These are phyloP conservation scores for Fusarium tupiense DNA, from an alignment of 2,329 filamentous ascomycete genomes.

Conservation along the genomic window DNA sequence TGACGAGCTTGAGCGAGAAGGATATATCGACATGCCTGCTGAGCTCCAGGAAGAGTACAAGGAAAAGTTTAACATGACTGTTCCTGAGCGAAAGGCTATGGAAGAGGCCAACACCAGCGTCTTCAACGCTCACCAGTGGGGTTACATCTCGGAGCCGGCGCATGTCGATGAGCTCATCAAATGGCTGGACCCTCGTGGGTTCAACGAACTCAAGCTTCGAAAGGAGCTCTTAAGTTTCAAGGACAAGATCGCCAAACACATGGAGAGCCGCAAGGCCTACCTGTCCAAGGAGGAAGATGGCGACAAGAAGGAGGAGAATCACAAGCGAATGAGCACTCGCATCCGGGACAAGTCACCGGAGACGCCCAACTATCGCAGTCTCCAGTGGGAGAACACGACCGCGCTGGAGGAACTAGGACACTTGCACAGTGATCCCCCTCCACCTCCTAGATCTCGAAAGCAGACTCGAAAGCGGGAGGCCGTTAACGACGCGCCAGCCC, in stretches of 20 bases:
- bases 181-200: slow-evolving; percentile 89
- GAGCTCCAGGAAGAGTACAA: slow-evolving; percentile 81
- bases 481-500: slow-evolving; percentile 43
- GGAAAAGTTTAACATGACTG: slow-evolving; percentile 80
- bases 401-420: slow-evolving; percentile 67
- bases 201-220: slow-evolving; percentile 85
- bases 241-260: slow-evolving; percentile 79
- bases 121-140: slow-evolving; percentile 84
- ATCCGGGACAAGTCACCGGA: slow-evolving; percentile 60
- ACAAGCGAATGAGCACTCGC: slow-evolving; percentile 57
- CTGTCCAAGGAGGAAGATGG: slow-evolving; percentile 54
- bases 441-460: slow-evolving; percentile 61
- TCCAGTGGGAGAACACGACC: slow-evolving; percentile 66
- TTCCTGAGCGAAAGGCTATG: slow-evolving; percentile 82
- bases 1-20: slow-evolving; percentile 84
- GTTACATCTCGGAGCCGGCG: slow-evolving; percentile 84
- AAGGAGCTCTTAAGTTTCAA: slow-evolving; percentile 85
- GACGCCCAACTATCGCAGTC: slow-evolving; percentile 58
- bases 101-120: slow-evolving; percentile 89
- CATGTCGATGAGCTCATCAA: slow-evolving; percentile 81
- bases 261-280: slow-evolving; percentile 82
- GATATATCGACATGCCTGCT: slow-evolving; percentile 81
- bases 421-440: slow-evolving; percentile 65
- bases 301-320: slow-evolving; percentile 52
- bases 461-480: slow-evolving; percentile 62